A percentile compares a stretch with the other conserved stretches of the same genome.
These are phyloP conservation scores for Botrytis aclada DNA, from an alignment of 2,329 filamentous ascomycete genomes.

Conservation along the genomic window DNA sequence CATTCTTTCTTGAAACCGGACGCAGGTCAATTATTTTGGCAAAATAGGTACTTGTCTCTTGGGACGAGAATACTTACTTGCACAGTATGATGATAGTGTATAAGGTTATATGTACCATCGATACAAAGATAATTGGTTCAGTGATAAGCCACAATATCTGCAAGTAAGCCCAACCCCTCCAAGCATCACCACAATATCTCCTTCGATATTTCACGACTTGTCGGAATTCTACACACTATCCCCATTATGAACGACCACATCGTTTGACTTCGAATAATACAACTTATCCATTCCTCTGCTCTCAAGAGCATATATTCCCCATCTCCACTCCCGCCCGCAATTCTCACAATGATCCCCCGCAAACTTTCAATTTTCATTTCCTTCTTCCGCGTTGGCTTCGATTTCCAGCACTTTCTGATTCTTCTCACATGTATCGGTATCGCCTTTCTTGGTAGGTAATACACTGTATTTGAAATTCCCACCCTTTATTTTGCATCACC, in stretches of 20 bases:
- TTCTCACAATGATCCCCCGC: background rate
- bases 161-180: background rate
- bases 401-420: background rate
- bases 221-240: background rate
- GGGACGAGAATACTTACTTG: background rate
- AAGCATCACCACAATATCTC: background rate
- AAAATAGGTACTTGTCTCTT: background rate
- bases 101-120: background rate
- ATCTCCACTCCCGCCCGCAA: too few species aligned
- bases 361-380: background rate
- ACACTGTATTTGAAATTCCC: background rate
- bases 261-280: background rate
- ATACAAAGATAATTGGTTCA: background rate
- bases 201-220: background rate
- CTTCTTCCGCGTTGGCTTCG: background rate
- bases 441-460: background rate
- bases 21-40: background rate
- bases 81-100: background rate
- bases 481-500: background rate
- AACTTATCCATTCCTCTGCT: background rate
- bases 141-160: background rate
- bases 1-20: background rate
- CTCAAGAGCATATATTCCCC: background rate
- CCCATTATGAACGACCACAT: background rate
- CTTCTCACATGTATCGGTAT: background rate